These are phyloP conservation scores for Crotalaria pallida DNA, from an alignment of 306 rosid genomes.

Conservation along the genomic window DNA sequence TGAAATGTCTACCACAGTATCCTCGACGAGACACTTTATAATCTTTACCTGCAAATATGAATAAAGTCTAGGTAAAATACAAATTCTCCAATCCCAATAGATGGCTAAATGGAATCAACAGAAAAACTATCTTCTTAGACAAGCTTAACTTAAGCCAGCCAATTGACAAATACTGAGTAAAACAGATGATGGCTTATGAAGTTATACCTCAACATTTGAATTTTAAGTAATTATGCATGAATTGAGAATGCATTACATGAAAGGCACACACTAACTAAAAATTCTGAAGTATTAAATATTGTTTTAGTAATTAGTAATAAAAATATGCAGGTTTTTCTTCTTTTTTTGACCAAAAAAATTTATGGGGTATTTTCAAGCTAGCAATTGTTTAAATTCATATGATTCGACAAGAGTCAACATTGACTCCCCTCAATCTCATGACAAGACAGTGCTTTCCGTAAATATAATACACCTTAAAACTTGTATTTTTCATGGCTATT, in stretches of 20 bases:
- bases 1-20: constrained; percentile 88
- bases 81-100: neutral
- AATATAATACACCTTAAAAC: neutral
- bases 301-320: neutral
- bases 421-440: neutral
- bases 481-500: neutral
- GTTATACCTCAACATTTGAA: neutral
- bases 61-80: neutral
- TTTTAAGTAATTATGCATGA: neutral
- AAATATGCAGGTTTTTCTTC: no score
- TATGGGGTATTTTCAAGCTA: neutral
- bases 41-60: constrained; percentile 57
- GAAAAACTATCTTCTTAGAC: neutral
- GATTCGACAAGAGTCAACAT: neutral
- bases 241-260: neutral
- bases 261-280: neutral
- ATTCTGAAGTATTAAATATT: neutral
- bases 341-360: no score
- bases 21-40: constrained; percentile 83
- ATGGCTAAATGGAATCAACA: neutral
- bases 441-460: neutral
- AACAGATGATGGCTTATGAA: neutral
- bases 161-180: neutral
- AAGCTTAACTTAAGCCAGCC: neutral
- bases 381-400: neutral